Conservation (phyloP, 345 rosid species). For the Eucalyptus polybractea region DNA sequence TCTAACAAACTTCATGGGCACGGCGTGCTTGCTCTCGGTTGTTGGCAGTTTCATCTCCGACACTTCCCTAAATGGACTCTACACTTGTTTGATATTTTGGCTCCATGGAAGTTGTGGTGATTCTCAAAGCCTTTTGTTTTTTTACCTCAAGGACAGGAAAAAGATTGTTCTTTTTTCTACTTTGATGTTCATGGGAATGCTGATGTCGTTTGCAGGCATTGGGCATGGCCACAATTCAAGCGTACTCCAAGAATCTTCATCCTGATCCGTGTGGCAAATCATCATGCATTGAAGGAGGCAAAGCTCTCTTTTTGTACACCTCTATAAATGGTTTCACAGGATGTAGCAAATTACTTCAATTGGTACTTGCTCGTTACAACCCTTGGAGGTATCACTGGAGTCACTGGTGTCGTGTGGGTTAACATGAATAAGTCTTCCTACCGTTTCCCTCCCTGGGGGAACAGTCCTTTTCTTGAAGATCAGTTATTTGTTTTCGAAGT, state of each 20-base stretch:
- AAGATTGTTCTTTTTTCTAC: neutral
- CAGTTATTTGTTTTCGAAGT: neutral
- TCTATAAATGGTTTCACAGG: neutral
- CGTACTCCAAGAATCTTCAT: neutral
- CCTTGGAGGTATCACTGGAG: neutral
- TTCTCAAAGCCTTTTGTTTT: neutral
- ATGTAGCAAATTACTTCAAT: neutral
- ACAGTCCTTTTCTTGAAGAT: neutral
- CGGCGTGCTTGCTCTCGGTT: conserved; percentile 1
- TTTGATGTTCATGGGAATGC: neutral
- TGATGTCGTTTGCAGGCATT: neutral
- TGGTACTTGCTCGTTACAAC: neutral
- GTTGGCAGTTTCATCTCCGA: conserved; percentile 9
- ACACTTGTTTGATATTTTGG: conserved; percentile 6
- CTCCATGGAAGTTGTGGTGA: conserved; percentile 1
- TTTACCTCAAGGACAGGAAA: neutral
- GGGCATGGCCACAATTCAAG: conserved; percentile 6
- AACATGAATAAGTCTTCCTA: neutral
- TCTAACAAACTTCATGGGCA: conserved; percentile 14
- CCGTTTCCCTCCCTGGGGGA: neutral
- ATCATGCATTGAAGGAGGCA: neutral
- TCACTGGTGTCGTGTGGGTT: neutral
- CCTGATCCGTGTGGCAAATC: neutral
- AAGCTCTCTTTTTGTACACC: neutral
- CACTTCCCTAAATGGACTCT: conserved; percentile 2